Conservation (phyloP, 2,329 filamentous ascomycete species). For the Aspergillus sp. region DNA sequence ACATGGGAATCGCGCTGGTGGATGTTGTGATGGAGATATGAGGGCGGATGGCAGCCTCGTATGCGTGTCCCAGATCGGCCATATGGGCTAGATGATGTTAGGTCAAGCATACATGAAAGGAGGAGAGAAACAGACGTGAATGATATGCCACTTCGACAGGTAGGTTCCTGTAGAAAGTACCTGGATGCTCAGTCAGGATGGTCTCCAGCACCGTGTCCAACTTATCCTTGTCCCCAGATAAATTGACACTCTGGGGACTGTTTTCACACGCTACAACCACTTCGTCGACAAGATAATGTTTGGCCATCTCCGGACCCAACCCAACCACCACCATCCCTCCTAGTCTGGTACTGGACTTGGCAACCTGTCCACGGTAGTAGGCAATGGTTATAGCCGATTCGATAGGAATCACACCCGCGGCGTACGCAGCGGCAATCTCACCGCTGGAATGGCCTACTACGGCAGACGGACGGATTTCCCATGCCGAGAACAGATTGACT, state of each 20-base stretch:
- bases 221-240: background rate
- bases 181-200: background rate
- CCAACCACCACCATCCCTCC: constrained; percentile 24
- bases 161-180: background rate
- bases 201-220: background rate
- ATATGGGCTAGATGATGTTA: background rate
- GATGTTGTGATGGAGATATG: background rate
- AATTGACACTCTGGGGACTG: constrained; percentile 34
- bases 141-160: background rate
- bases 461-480: constrained; percentile 22
- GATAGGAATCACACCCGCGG: background rate
- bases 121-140: background rate
- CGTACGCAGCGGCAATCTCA: constrained; percentile 28
- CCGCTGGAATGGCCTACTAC: constrained; percentile 33
- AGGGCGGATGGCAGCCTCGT: background rate
- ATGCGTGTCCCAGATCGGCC: background rate
- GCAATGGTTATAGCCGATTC: constrained; percentile 6
- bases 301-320: constrained; percentile 4
- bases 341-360: background rate
- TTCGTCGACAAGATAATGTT: constrained; percentile 4
- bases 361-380: constrained; percentile 1
- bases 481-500: constrained; percentile 26
- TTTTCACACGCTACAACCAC: constrained; percentile 39
- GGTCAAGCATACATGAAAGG: background rate
- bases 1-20: background rate